A percentile compares a stretch with the other conserved stretches of the same genome.
Evolutionary conservation across 179 eudicot species (phyloP).

Genomic region (Pouteria campechiana): DNA sequence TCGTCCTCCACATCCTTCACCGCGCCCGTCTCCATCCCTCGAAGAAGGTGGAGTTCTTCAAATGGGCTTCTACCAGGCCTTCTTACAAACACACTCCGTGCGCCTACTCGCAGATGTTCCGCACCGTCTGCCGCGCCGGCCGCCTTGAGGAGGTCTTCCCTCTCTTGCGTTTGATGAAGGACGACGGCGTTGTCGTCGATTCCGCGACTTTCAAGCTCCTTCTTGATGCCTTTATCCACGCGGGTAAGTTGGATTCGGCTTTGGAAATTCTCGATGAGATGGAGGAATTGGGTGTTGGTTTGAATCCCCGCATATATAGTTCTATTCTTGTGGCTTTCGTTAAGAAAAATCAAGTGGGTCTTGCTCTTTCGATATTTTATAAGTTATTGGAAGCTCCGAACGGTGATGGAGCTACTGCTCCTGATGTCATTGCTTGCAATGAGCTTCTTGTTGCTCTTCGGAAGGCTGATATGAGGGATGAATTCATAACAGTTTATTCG

Average conservation of each 20-base stretch:
- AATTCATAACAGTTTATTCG: slow-evolving; percentile 36
- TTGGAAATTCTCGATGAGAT: slow-evolving; percentile 49
- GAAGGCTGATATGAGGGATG: slow-evolving; percentile 49
- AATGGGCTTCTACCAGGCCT: slow-evolving; percentile 47
- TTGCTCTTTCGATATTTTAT: slow-evolving; percentile 53
- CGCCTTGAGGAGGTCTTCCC: slow-evolving; percentile 25
- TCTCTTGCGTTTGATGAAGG: slow-evolving; percentile 43
- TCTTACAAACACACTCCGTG: slow-evolving; percentile 48
- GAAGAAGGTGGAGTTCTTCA: slow-evolving; percentile 59
- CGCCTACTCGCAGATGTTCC: slow-evolving; percentile 48
- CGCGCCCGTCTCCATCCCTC: slow-evolving; percentile 35
- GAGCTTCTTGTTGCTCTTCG: slow-evolving; percentile 74
- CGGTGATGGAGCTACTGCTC: slow-evolving; percentile 13
- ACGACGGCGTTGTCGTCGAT: slow-evolving; percentile 46
- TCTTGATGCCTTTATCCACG: slow-evolving; percentile 52
- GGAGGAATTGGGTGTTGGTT: slow-evolving; percentile 37
- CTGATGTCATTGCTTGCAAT: slow-evolving; percentile 56
- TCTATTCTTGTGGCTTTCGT: slow-evolving; percentile 55
- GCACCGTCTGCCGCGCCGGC: slow-evolving; percentile 24
- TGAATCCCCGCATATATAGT: slow-evolving; percentile 37
- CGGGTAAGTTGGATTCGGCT: slow-evolving; percentile 56
- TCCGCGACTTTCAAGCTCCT: slow-evolving; percentile 52
- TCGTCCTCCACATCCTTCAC: slow-evolving; percentile 44
- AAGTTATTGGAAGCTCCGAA: slow-evolving; percentile 34
- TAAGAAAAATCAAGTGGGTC: slow-evolving; percentile 33